A percentile compares a stretch with the other conserved stretches of the same genome.
Evolutionary conservation across 441 rosid species (phyloP).

Genomic region (Cnidoscolus chayamansa): DNA sequence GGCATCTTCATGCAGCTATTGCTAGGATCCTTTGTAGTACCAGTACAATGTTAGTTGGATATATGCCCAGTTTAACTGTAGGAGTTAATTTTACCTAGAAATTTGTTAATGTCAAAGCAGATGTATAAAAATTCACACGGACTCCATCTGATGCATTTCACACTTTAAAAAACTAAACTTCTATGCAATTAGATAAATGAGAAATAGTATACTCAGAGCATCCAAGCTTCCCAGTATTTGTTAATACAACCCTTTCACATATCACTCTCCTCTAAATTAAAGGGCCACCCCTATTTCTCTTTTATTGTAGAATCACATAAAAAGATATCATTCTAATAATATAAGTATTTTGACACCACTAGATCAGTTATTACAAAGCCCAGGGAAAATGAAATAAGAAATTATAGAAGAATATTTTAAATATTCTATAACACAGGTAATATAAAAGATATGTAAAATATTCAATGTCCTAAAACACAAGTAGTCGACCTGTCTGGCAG

Average conservation of each 20-base stretch:
- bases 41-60: neutral
- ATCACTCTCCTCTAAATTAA: neutral
- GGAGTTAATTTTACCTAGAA: neutral
- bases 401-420: conserved; percentile 7
- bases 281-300: neutral
- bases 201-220: neutral
- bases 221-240: neutral
- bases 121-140: neutral
- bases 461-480: neutral
- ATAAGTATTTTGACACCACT: conserved; percentile 1
- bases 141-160: neutral
- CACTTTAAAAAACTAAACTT: neutral
- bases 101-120: neutral
- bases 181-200: neutral
- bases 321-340: neutral
- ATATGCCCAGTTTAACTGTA: neutral
- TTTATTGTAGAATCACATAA: neutral
- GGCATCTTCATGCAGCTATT: neutral
- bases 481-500: conserved; percentile 65
- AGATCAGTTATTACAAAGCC: conserved; percentile 2
- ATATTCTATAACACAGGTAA: conserved; percentile 5
- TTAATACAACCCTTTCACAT: neutral
- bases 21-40: neutral
- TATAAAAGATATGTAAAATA: neutral
- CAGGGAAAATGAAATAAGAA: neutral